Evolutionary conservation across 352 stramenopile species (phyloP).

Genomic region (Phytophthora pseudosyringae): DNA sequence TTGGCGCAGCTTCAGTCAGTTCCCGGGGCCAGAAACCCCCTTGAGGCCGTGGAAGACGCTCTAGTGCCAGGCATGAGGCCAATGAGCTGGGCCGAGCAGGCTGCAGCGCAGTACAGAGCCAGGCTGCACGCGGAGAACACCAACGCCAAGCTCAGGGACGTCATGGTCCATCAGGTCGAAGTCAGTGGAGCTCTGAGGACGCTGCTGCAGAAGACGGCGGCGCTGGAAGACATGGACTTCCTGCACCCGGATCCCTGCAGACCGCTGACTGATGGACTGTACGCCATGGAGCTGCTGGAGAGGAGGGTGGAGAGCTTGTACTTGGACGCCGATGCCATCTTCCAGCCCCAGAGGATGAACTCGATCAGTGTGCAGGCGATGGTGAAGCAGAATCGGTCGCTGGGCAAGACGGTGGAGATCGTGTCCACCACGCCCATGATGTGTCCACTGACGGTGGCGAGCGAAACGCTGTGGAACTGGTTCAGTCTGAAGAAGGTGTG

Average conservation of each 20-base stretch:
- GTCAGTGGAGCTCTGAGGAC: constrained; percentile 14
- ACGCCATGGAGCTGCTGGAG: constrained; percentile 27
- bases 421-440: constrained; percentile 31
- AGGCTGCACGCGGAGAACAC: constrained; percentile 21
- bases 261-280: constrained; percentile 2
- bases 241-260: constrained; percentile 17
- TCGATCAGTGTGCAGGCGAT: constrained; percentile 7
- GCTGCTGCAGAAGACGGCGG: constrained; percentile 20
- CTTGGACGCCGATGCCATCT: constrained; percentile 24
- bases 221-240: constrained; percentile 29
- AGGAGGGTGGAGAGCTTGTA: constrained; percentile 25
- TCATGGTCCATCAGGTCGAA: constrained; percentile 32
- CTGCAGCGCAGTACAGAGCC: constrained; percentile 7
- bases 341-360: constrained; percentile 3
- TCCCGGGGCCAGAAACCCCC: not conserved
- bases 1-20: constrained; percentile 22
- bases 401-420: constrained; percentile 31
- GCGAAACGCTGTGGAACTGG: constrained; percentile 26
- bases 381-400: constrained; percentile 11
- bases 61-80: not conserved
- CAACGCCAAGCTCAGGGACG: constrained; percentile 29
- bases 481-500: constrained; percentile 15
- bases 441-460: constrained; percentile 22
- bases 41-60: not conserved
- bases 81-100: constrained; percentile 15